Conservation (phyloP, 2,329 filamentous ascomycete genomes). For the Lasiodiplodia citricola region DNA sequence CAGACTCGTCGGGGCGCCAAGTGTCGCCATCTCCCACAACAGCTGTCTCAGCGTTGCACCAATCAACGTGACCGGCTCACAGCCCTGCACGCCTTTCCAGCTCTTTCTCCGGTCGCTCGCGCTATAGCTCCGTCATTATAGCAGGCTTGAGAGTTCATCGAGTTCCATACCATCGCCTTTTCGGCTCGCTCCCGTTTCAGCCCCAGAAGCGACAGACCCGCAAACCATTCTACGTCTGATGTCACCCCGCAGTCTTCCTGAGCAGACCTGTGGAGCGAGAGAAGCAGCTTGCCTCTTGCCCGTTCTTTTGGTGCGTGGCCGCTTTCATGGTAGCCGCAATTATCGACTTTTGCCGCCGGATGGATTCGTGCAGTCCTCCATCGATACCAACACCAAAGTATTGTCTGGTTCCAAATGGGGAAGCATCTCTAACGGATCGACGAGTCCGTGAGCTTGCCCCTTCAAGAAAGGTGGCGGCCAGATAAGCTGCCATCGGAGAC, state of each 20-base stretch:
- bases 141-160: constrained; percentile 6
- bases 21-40: constrained; percentile 11
- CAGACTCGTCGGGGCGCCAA: constrained; percentile 10
- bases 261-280: background rate
- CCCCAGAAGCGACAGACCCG: constrained; percentile 9
- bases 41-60: constrained; percentile 12
- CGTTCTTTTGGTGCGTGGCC: background rate
- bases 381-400: background rate
- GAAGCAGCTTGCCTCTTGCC: background rate
- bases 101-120: background rate
- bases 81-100: background rate
- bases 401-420: background rate
- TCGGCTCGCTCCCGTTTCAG: constrained; percentile 17
- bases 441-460: constrained; percentile 11
- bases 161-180: constrained; percentile 13
- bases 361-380: background rate
- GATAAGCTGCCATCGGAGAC: constrained; percentile 11
- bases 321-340: no score
- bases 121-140: constrained; percentile 5
- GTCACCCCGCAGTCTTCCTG: constrained; percentile 16
- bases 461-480: background rate
- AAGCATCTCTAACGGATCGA: constrained; percentile 9
- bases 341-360: no score
- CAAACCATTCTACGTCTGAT: constrained; percentile 20
- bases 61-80: background rate